A percentile compares a stretch with the other conserved stretches of the same genome.
phyloP scores from a whole-genome alignment of 2,329 filamentous ascomycete genomes.

The Gaeumannomyces sp. region DNA sequence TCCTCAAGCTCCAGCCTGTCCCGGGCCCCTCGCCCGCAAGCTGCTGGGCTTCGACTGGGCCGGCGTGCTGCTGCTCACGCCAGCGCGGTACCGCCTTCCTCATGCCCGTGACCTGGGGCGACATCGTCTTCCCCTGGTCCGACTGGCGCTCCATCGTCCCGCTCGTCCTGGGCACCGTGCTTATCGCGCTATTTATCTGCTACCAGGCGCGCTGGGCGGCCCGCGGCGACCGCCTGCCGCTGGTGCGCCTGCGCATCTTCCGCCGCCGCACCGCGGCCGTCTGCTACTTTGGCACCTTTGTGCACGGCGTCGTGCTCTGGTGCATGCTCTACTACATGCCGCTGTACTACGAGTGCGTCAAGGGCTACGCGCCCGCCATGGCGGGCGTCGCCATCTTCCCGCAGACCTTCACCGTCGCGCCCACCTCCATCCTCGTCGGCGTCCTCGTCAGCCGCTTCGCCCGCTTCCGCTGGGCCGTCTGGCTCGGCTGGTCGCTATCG shows the following conservation, averaged over 20 bases:
- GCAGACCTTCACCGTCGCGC: slow-evolving; percentile 19
- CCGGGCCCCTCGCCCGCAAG: slow-evolving; percentile 42
- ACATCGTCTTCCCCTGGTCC: slow-evolving; percentile 35
- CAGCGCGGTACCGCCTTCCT: slow-evolving; percentile 32
- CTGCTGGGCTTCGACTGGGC: slow-evolving; percentile 28
- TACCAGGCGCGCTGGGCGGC: neutral
- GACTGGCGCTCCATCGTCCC: slow-evolving; percentile 32
- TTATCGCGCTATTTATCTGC: slow-evolving; percentile 28
- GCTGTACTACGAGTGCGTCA: slow-evolving; percentile 38
- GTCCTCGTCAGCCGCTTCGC: slow-evolving; percentile 16
- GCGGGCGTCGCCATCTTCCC: slow-evolving; percentile 25
- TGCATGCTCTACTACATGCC: slow-evolving; percentile 51
- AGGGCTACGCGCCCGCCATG: slow-evolving; percentile 22
- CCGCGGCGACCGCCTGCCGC: slow-evolving; percentile 53
- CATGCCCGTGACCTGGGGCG: slow-evolving; percentile 37
- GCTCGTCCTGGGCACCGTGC: slow-evolving; percentile 34
- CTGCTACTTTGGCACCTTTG: slow-evolving; percentile 40
- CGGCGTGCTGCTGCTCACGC: slow-evolving; percentile 37
- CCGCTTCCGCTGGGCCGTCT: slow-evolving; percentile 30
- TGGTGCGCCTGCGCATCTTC: slow-evolving; percentile 36
- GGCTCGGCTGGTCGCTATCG: slow-evolving; percentile 28
- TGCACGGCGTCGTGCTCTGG: slow-evolving; percentile 26
- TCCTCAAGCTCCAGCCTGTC: slow-evolving; percentile 63
- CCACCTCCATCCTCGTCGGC: slow-evolving; percentile 16
- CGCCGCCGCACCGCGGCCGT: slow-evolving; percentile 37